phyloP scores from a whole-genome alignment of 164 flowering plant genomes.

The Berberis vulgaris region DNA sequence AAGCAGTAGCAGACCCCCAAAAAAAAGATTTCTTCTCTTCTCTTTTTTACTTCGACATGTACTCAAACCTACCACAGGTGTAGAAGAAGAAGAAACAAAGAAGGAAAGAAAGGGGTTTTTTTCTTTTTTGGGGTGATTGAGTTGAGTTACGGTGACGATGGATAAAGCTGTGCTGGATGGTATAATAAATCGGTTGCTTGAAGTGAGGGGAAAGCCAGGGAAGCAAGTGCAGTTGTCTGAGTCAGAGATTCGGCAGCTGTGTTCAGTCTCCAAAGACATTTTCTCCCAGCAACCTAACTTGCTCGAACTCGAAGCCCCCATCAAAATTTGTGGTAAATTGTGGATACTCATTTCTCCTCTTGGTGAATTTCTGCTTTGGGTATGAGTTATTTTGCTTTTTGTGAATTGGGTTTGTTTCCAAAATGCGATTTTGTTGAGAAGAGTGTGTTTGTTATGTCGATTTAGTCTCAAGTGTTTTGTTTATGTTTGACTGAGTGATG shows the following conservation, averaged over 20 bases:
- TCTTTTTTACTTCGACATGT: background rate
- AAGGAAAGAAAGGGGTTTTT: background rate
- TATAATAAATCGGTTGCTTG: constrained; percentile 49
- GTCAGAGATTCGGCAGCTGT: constrained; percentile 68
- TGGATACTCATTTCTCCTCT: background rate
- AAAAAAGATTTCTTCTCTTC: background rate
- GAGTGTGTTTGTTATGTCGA: background rate
- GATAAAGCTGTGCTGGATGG: constrained; percentile 47
- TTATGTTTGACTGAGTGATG: too few species aligned
- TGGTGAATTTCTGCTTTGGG: background rate
- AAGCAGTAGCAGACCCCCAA: constrained; percentile 1
- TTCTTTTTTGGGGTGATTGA: background rate
- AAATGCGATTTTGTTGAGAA: background rate
- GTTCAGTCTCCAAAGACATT: constrained; percentile 46
- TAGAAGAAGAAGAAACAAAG: background rate
- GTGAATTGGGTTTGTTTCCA: background rate
- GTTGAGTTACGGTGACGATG: constrained; percentile 22
- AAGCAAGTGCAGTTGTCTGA: constrained; percentile 77
- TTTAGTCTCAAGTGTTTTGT: too few species aligned
- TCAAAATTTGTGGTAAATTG: constrained; percentile 69
- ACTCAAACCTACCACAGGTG: background rate
- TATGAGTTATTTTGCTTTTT: constrained; percentile 4
- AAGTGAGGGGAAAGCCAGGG: constrained; percentile 53
- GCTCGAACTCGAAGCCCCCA: constrained; percentile 77
- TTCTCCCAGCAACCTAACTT: constrained; percentile 66